These are phyloP conservation scores for Blastocystis sp. DNA, from an alignment of 352 stramenopile genomes.

Conservation along the genomic window DNA sequence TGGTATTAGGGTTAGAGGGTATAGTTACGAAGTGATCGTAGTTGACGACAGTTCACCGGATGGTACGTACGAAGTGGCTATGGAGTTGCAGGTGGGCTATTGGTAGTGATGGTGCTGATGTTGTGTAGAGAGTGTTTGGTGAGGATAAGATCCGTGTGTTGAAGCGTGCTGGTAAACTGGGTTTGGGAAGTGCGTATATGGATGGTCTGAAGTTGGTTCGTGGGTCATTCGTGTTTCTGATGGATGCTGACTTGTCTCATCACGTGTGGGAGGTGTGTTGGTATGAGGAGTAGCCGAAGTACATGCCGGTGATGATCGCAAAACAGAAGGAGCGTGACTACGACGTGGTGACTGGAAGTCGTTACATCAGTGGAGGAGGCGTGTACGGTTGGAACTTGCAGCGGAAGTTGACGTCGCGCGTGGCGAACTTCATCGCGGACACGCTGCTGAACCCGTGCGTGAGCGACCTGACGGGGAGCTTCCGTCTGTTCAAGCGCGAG, in stretches of 20 bases:
- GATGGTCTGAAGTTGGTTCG: constrained; percentile 84
- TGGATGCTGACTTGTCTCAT: constrained; percentile 96
- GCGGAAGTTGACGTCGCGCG: constrained; percentile 90
- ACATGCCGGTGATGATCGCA: constrained; percentile 82
- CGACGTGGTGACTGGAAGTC: constrained; percentile 92
- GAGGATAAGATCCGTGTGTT: constrained; percentile 87
- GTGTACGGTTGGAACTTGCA: constrained; percentile 91
- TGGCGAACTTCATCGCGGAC: constrained; percentile 94
- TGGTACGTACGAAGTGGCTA: constrained; percentile 88
- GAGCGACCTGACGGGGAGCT: constrained; percentile 92
- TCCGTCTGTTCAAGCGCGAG: constrained; percentile 90
- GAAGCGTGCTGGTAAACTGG: constrained; percentile 88
- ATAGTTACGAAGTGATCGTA: constrained; percentile 92
- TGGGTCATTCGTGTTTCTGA: constrained; percentile 91
- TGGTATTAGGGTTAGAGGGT: constrained; percentile 74
- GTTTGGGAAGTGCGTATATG: constrained; percentile 91
- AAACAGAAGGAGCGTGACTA: constrained; percentile 72
- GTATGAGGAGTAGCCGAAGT: constrained; percentile 82
- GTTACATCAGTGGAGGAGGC: constrained; percentile 87
- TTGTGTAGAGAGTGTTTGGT: constrained; percentile 81
- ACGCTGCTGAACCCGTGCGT: constrained; percentile 89
- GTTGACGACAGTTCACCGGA: constrained; percentile 96
- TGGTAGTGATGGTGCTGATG: constrained; percentile 23
- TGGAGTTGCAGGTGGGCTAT: constrained; percentile 77
- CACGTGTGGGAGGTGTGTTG: constrained; percentile 76